Percentiles rank a stretch among this genome's conserved stretches.
Conservation (phyloP, 1,139 yeast species). For the Wickerhamomyces sp. region DNA sequence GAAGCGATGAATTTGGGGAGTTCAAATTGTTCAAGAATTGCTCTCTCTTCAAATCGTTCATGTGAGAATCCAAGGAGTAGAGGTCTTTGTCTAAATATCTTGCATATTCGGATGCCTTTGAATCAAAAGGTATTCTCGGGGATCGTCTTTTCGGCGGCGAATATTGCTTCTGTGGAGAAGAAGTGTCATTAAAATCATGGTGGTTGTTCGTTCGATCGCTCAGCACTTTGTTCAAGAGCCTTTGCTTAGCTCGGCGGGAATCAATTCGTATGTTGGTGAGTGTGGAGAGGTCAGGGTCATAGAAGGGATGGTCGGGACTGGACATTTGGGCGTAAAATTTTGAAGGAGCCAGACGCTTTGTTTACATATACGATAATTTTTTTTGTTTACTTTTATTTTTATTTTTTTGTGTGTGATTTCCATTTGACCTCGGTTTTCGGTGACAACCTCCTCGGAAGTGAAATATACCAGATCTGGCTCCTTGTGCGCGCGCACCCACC, state of each 20-base stretch:
- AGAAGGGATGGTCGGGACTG: not conserved
- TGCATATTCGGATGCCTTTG: not conserved
- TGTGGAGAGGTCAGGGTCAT: slow-evolving; percentile 17
- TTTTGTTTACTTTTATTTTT: not conserved
- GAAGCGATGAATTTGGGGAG: slow-evolving; percentile 3
- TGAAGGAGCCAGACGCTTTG: not conserved
- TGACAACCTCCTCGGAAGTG: no score
- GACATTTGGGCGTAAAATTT: no score
- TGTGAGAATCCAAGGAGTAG: slow-evolving; percentile 5
- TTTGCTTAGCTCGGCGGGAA: slow-evolving; percentile 14
- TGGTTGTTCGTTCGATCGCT: not conserved
- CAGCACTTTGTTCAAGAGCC: slow-evolving; percentile 5
- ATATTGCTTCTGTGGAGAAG: not conserved
- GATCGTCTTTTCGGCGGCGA: not conserved
- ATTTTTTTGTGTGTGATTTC: no score
- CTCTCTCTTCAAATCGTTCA: slow-evolving; percentile 17
- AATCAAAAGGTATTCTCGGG: not conserved
- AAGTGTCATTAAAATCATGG: not conserved
- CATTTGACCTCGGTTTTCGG: no score
- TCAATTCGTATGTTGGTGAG: slow-evolving; percentile 16
- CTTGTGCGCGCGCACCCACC: no score
- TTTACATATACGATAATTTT: no score
- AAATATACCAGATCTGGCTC: no score
- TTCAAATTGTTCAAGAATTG: slow-evolving; percentile 8
- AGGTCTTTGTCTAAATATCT: slow-evolving; percentile 6